Evolutionary conservation across 768 basidiomycete genomes (phyloP).

Genomic region (Pleurotus citrinopileatus): DNA sequence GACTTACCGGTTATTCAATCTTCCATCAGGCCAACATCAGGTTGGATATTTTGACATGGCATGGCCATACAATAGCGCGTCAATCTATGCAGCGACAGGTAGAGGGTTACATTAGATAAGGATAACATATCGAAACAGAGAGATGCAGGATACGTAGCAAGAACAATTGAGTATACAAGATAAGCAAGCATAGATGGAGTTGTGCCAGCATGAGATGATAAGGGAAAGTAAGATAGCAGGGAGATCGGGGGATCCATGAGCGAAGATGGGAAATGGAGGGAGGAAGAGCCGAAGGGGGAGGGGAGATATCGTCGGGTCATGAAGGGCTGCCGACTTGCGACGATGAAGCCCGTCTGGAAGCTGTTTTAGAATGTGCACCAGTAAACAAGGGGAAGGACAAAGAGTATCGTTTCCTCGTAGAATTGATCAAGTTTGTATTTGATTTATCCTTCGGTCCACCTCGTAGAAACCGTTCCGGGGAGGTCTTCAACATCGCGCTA

Average conservation of each 20-base stretch:
- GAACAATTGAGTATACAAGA: background rate
- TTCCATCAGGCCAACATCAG: too few relatives aligned
- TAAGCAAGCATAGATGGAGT: background rate
- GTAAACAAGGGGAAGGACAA: constrained; percentile 41
- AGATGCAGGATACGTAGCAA: background rate
- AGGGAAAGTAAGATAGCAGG: background rate
- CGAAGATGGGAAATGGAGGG: background rate
- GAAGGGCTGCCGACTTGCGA: background rate
- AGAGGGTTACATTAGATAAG: background rate
- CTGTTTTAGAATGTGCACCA: constrained; percentile 13
- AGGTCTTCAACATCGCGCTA: background rate
- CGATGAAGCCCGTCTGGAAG: constrained; percentile 1
- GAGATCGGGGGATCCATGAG: background rate
- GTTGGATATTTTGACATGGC: too few relatives aligned
- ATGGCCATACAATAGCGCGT: too few relatives aligned
- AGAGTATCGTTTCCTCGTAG: constrained; percentile 48
- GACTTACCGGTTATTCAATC: too few relatives aligned
- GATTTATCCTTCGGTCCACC: background rate
- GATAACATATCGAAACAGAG: background rate
- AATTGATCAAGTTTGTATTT: constrained; percentile 32
- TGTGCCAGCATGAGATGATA: background rate
- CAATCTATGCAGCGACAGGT: background rate
- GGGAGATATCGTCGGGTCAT: background rate
- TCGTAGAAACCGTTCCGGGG: constrained; percentile 1
- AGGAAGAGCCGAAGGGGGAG: background rate